These are phyloP conservation scores for Crassisporium funariophilum DNA, from an alignment of 768 basidiomycete species.

Conservation along the genomic window DNA sequence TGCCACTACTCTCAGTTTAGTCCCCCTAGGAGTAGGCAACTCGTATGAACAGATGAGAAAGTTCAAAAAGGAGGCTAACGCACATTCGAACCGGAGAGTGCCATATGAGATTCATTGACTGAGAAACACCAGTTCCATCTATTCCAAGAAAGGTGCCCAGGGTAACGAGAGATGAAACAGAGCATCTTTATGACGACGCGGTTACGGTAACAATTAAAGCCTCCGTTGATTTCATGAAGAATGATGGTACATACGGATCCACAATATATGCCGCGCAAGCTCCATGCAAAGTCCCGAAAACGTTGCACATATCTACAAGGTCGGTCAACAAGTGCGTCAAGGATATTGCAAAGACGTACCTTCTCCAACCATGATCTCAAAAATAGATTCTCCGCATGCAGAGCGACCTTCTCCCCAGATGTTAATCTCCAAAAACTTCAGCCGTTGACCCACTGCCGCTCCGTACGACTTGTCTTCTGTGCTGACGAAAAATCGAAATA, in stretches of 20 bases:
- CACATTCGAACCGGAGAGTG: constrained; percentile 43
- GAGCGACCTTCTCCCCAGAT: constrained; percentile 24
- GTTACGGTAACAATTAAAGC: no score
- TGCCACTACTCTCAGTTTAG: constrained; percentile 42
- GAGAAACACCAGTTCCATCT: constrained; percentile 50
- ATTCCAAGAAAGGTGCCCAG: constrained; percentile 40
- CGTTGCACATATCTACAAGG: constrained; percentile 56
- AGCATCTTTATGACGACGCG: constrained; percentile 41
- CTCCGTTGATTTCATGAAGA: no score
- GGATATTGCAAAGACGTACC: constrained; percentile 24
- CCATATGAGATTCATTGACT: constrained; percentile 54
- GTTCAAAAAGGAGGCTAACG: constrained; percentile 14
- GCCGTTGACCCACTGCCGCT: constrained; percentile 37
- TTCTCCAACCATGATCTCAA: constrained; percentile 41
- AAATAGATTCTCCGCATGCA: constrained; percentile 33
- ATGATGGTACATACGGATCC: constrained; percentile 52
- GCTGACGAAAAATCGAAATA: constrained; percentile 41
- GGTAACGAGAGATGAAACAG: constrained; percentile 42
- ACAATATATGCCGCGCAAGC: constrained; percentile 58
- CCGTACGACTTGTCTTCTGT: constrained; percentile 37
- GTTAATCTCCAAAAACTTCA: constrained; percentile 39
- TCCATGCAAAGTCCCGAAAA: constrained; percentile 51
- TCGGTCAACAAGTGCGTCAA: neutral
- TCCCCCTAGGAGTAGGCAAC: constrained; percentile 34
- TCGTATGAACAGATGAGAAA: neutral